Percentiles rank a stretch among this genome's conserved stretches.
phyloP scores from a whole-genome alignment of 2,329 filamentous ascomycete genomes.

The Coniosporium tulheliwenetii region DNA sequence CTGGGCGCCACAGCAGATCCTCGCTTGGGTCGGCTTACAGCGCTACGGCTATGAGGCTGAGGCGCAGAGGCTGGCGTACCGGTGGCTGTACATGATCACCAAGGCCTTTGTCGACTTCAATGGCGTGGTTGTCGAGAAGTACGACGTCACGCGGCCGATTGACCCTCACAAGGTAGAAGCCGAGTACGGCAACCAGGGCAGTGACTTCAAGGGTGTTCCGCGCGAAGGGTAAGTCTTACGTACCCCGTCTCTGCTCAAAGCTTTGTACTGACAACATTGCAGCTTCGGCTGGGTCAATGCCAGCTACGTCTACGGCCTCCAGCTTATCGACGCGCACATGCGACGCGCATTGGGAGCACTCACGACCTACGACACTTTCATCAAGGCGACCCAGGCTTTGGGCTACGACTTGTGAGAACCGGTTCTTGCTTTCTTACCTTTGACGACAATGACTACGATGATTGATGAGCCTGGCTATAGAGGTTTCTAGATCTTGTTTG shows the following conservation, averaged over 20 bases:
- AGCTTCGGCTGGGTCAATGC: slow-evolving; percentile 99
- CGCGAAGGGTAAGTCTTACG: slow-evolving; percentile 68
- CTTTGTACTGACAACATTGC: slow-evolving; percentile 10
- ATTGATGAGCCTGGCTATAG: too few relatives aligned
- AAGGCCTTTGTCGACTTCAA: slow-evolving; percentile 98
- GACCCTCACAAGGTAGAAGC: slow-evolving; percentile 91
- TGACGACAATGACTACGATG: too few relatives aligned
- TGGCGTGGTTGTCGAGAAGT: slow-evolving; percentile 96
- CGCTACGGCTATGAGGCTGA: slow-evolving; percentile 87
- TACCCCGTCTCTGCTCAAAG: background rate
- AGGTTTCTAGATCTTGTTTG: too few relatives aligned
- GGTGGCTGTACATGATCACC: slow-evolving; percentile 97
- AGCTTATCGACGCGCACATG: slow-evolving; percentile 80
- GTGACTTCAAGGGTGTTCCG: slow-evolving; percentile 88
- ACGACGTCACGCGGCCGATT: slow-evolving; percentile 80
- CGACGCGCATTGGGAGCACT: slow-evolving; percentile 74
- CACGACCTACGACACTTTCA: slow-evolving; percentile 73
- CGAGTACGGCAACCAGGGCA: slow-evolving; percentile 93
- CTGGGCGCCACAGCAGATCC: slow-evolving; percentile 97
- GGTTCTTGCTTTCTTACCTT: too few relatives aligned
- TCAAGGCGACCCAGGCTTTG: slow-evolving; percentile 39
- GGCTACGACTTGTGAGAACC: too few relatives aligned
- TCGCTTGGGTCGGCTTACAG: slow-evolving; percentile 85
- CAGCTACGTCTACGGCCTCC: slow-evolving; percentile 86
- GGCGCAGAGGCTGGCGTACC: slow-evolving; percentile 78